phyloP scores from a whole-genome alignment of 2,329 filamentous ascomycete genomes.

The Neophaeococcomyces aloes region DNA sequence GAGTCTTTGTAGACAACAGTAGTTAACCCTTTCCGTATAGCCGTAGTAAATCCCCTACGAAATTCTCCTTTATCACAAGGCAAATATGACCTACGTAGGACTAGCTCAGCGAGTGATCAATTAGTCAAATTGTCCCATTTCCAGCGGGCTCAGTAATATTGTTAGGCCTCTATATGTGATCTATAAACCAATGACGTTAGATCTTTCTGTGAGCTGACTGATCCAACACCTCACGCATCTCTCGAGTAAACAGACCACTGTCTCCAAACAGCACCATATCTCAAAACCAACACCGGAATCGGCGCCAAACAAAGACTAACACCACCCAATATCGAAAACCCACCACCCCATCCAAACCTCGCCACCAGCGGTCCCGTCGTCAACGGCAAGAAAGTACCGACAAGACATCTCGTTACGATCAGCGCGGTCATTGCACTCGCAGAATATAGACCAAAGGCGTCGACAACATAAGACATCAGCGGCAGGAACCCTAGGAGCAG shows the following conservation, averaged over 20 bases:
- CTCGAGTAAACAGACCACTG: slow-evolving; percentile 15
- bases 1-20: too few species aligned
- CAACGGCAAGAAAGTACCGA: slow-evolving; percentile 22
- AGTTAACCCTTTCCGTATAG: too few species aligned
- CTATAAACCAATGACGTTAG: too few species aligned
- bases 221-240: slow-evolving; percentile 11
- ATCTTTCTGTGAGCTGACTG: too few species aligned
- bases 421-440: slow-evolving; percentile 29
- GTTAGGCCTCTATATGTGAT: too few species aligned
- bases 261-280: slow-evolving; percentile 16
- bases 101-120: too few species aligned
- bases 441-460: slow-evolving; percentile 28
- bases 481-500: slow-evolving; percentile 18
- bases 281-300: slow-evolving; percentile 16
- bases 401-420: slow-evolving; percentile 19
- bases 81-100: too few species aligned
- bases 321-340: slow-evolving; percentile 17
- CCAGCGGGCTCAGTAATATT: too few species aligned
- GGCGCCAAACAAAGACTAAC: slow-evolving; percentile 14
- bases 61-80: too few species aligned
- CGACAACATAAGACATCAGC: slow-evolving; percentile 20
- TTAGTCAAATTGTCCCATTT: too few species aligned
- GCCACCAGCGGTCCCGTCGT: slow-evolving; percentile 15
- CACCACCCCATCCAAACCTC: slow-evolving; percentile 20
- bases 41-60: too few species aligned